These are phyloP conservation scores for Phytophthora citricola DNA, from an alignment of 352 stramenopile genomes.

Conservation along the genomic window DNA sequence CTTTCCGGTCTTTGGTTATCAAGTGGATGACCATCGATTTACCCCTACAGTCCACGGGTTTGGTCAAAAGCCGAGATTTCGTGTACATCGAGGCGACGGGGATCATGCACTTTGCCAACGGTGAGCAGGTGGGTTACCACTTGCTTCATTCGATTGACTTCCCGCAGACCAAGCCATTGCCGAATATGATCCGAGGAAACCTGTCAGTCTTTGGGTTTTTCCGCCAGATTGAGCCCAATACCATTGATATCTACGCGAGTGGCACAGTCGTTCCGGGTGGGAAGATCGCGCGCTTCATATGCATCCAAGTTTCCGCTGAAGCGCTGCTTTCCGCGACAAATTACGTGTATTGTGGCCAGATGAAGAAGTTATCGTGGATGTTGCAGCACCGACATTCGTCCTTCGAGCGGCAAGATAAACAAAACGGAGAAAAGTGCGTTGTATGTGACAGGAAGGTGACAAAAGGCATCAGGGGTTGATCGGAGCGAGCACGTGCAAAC, in stretches of 20 bases:
- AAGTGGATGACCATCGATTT: constrained; percentile 42
- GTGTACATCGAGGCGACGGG: constrained; percentile 40
- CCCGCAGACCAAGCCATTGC: constrained; percentile 33
- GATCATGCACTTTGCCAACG: constrained; percentile 15
- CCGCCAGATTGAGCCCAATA: constrained; percentile 40
- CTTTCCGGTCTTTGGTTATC: constrained; percentile 35
- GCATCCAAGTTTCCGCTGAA: constrained; percentile 28
- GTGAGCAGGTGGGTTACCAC: constrained; percentile 41
- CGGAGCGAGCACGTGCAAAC: constrained; percentile 28
- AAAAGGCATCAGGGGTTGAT: constrained; percentile 21
- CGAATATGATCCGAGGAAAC: constrained; percentile 37
- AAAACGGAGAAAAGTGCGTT: constrained; percentile 12
- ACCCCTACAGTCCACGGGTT: constrained; percentile 15
- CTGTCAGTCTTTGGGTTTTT: constrained; percentile 50
- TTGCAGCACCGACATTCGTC: constrained; percentile 19
- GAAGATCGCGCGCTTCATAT: constrained; percentile 33
- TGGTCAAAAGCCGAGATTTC: constrained; percentile 37
- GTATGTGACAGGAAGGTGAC: constrained; percentile 32
- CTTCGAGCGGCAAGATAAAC: constrained; percentile 8
- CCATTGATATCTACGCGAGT: constrained; percentile 41
- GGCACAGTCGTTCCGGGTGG: constrained; percentile 32
- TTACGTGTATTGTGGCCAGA: constrained; percentile 53
- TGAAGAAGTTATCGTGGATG: constrained; percentile 63
- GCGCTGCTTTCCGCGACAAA: constrained; percentile 36
- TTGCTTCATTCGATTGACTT: constrained; percentile 49